These are phyloP conservation scores for Naumovozyma castellii DNA, from an alignment of 805 yeast species.

Conservation along the genomic window DNA sequence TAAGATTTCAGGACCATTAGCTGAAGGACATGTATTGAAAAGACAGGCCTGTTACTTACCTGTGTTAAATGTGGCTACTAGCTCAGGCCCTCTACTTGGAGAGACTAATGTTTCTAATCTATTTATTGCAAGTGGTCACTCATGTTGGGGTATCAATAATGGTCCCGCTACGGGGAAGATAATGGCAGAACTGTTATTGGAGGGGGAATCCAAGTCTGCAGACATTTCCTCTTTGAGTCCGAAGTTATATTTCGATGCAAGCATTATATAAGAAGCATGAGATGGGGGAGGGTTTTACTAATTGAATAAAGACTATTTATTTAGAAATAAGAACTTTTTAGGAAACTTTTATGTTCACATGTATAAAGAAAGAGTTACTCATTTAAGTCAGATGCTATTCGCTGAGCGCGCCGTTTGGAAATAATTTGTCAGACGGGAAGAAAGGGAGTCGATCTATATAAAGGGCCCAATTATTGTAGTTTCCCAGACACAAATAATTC, in stretches of 20 bases:
- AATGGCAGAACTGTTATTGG: slow-evolving; percentile 76
- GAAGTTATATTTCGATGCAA: slow-evolving; percentile 73
- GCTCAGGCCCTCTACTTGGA: slow-evolving; percentile 90
- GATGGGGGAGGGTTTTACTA: too few relatives aligned
- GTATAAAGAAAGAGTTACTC: too few relatives aligned
- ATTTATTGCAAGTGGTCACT: slow-evolving; percentile 83
- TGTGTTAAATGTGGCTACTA: slow-evolving; percentile 83
- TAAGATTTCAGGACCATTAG: slow-evolving; percentile 57
- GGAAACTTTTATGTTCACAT: too few relatives aligned
- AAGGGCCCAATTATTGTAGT: too few relatives aligned
- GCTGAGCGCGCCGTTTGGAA: not conserved
- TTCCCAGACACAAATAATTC: too few relatives aligned
- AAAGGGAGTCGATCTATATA: too few relatives aligned
- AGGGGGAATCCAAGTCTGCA: slow-evolving; percentile 71
- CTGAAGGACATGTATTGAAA: slow-evolving; percentile 64
- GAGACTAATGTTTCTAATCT: slow-evolving; percentile 78
- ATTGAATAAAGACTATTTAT: too few relatives aligned
- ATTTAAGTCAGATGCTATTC: not conserved
- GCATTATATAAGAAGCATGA: slow-evolving; percentile 13
- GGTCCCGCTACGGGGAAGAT: slow-evolving; percentile 96
- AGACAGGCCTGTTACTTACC: slow-evolving; percentile 95
- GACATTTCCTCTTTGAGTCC: slow-evolving; percentile 81
- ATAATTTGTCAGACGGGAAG: too few relatives aligned
- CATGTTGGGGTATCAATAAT: slow-evolving; percentile 98
- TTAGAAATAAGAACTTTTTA: too few relatives aligned